A percentile compares a stretch with the other conserved stretches of the same genome.
Evolutionary conservation across 2,329 filamentous ascomycete species (phyloP).

Genomic region (Aspergillus brasiliensis): DNA sequence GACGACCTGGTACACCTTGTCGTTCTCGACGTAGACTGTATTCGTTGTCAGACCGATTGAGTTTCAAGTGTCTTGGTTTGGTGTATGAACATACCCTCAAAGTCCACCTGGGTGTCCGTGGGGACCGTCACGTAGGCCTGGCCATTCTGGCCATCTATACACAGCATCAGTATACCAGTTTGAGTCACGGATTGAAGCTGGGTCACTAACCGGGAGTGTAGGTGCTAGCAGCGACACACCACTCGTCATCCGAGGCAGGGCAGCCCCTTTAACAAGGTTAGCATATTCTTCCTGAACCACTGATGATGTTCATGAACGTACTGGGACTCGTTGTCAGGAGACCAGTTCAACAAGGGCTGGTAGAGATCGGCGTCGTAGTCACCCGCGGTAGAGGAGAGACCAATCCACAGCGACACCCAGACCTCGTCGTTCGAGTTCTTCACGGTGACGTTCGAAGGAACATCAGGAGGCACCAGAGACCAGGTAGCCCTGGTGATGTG

Average conservation of each 20-base stretch:
- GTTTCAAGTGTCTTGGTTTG: too few species aligned
- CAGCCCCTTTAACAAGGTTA: constrained; percentile 15
- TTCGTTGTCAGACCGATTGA: background rate
- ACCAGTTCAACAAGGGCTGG: constrained; percentile 24
- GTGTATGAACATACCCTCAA: constrained; percentile 16
- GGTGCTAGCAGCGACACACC: constrained; percentile 24
- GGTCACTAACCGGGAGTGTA: constrained; percentile 19
- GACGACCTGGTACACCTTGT: constrained; percentile 21
- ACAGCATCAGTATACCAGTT: background rate
- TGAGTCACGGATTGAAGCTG: background rate
- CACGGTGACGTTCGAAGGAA: constrained; percentile 9
- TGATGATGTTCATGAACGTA: background rate
- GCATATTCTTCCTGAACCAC: background rate
- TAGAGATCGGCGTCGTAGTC: constrained; percentile 14
- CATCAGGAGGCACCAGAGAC: constrained; percentile 18
- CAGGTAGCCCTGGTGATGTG: constrained; percentile 23
- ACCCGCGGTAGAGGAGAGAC: constrained; percentile 15
- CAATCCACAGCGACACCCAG: constrained; percentile 24
- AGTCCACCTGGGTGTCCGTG: constrained; percentile 14
- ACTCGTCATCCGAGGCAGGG: constrained; percentile 15
- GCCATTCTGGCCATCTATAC: constrained; percentile 17
- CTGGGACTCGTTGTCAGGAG: constrained; percentile 22
- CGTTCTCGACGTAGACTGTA: constrained; percentile 15
- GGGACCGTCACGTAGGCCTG: constrained; percentile 21
- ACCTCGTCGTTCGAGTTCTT: constrained; percentile 13